Conservation (phyloP, 2,329 filamentous ascomycete genomes). For the Trichoderma atrobrunneum region DNA sequence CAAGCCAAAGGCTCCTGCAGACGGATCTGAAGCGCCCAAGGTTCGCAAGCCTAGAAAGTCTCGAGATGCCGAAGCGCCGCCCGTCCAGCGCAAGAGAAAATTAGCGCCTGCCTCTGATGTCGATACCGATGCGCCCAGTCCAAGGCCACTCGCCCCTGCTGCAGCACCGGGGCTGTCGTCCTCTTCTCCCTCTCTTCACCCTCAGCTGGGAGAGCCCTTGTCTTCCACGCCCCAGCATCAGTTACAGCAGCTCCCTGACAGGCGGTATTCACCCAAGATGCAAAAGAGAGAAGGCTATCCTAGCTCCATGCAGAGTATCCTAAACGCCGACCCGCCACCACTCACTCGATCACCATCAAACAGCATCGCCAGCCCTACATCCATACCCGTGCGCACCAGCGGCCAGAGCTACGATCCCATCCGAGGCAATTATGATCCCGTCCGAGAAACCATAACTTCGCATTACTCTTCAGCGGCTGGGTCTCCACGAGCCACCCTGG, state of each 20-base stretch:
- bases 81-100: slow-evolving; percentile 56
- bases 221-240: slow-evolving; percentile 27
- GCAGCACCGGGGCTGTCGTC: slow-evolving; percentile 28
- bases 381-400: slow-evolving; percentile 57
- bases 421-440: slow-evolving; percentile 67
- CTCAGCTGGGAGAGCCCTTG: slow-evolving; percentile 17
- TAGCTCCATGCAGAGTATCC: slow-evolving; percentile 54
- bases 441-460: slow-evolving; percentile 59
- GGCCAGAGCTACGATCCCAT: slow-evolving; percentile 90
- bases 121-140: slow-evolving; percentile 34
- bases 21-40: slow-evolving; percentile 44
- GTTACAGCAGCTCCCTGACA: slow-evolving; percentile 29
- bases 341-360: slow-evolving; percentile 38
- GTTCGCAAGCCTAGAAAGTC: slow-evolving; percentile 55
- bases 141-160: slow-evolving; percentile 32
- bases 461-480: slow-evolving; percentile 45
- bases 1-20: slow-evolving; percentile 42
- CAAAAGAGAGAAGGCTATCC: slow-evolving; percentile 52
- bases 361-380: slow-evolving; percentile 37
- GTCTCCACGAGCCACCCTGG: slow-evolving; percentile 46
- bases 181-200: slow-evolving; percentile 27
- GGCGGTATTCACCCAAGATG: slow-evolving; percentile 44
- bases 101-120: slow-evolving; percentile 39
- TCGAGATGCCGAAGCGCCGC: slow-evolving; percentile 56
- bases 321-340: slow-evolving; percentile 51